Evolutionary conservation across 768 basidiomycete genomes (phyloP).

Genomic region (Lentinula aciculospora): DNA sequence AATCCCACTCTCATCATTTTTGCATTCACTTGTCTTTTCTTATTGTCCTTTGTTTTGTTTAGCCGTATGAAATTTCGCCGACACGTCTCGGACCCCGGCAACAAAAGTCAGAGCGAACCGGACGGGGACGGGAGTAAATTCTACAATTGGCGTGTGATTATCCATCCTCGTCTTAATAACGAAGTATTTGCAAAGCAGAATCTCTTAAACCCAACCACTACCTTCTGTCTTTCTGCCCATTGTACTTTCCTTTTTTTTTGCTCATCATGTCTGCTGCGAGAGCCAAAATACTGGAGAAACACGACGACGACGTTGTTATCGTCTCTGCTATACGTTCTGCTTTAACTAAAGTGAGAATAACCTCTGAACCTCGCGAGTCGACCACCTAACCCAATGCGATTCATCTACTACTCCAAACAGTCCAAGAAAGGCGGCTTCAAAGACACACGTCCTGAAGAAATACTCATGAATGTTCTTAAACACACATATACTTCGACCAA

Average conservation of each 20-base stretch:
- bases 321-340: conserved; percentile 86
- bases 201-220: not conserved
- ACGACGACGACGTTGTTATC: conserved; percentile 87
- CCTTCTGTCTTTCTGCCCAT: not conserved
- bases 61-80: too few relatives aligned
- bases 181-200: not conserved
- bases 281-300: conserved; percentile 63
- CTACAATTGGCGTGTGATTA: not conserved
- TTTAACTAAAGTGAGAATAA: conserved; percentile 70
- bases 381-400: not conserved
- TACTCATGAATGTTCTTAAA: conserved; percentile 71
- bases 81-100: not conserved
- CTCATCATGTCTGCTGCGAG: conserved; percentile 30
- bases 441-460: conserved; percentile 80
- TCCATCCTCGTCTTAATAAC: not conserved
- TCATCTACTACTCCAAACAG: conserved; percentile 28
- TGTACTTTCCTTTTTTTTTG: not conserved
- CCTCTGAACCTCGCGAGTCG: not conserved
- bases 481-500: conserved; percentile 63
- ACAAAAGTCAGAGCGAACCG: not conserved
- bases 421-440: conserved; percentile 87
- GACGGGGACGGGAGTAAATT: not conserved
- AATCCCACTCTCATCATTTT: conserved; percentile 33
- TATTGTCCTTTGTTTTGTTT: not conserved
- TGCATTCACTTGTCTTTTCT: not conserved